Conservation (phyloP, 768 basidiomycete species). For the Lactarius indigo region DNA sequence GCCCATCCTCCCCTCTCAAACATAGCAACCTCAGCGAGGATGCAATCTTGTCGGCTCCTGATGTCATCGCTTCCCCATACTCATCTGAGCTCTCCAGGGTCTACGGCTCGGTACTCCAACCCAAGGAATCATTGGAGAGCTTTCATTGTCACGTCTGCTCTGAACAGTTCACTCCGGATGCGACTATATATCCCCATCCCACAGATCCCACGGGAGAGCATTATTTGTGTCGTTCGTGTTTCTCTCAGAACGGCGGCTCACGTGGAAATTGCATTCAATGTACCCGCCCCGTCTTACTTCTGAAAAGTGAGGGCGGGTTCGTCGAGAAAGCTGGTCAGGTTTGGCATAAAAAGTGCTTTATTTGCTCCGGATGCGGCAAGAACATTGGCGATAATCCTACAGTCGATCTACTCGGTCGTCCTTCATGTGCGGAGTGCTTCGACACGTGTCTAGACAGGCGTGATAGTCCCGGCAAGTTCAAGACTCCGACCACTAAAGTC, state of each 20-base stretch:
- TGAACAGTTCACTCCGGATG: constrained; percentile 68
- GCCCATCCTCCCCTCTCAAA: constrained; percentile 59
- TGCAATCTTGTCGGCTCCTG: constrained; percentile 42
- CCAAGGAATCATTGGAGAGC: constrained; percentile 65
- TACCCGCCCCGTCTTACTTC: constrained; percentile 62
- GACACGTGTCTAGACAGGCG: constrained; percentile 60
- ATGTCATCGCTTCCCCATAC: constrained; percentile 52
- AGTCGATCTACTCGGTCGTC: constrained; percentile 79
- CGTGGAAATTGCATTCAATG: constrained; percentile 71
- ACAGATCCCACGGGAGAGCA: constrained; percentile 32
- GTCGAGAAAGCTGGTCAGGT: constrained; percentile 64
- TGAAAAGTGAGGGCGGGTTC: constrained; percentile 76
- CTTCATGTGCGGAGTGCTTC: constrained; percentile 78
- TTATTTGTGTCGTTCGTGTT: constrained; percentile 76
- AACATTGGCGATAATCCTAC: constrained; percentile 71
- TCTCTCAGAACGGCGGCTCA: constrained; percentile 66
- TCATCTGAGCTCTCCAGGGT: constrained; percentile 71
- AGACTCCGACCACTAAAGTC: constrained; percentile 31
- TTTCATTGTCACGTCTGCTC: constrained; percentile 68
- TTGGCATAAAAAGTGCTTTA: constrained; percentile 84
- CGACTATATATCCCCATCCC: constrained; percentile 83
- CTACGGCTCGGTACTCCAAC: constrained; percentile 80
- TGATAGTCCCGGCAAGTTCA: constrained; percentile 36
- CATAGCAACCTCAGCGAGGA: constrained; percentile 32
- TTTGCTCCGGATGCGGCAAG: constrained; percentile 67